Conservation (phyloP, 1,284 basidiomycete genomes). For the Ganoderma boninense region DNA sequence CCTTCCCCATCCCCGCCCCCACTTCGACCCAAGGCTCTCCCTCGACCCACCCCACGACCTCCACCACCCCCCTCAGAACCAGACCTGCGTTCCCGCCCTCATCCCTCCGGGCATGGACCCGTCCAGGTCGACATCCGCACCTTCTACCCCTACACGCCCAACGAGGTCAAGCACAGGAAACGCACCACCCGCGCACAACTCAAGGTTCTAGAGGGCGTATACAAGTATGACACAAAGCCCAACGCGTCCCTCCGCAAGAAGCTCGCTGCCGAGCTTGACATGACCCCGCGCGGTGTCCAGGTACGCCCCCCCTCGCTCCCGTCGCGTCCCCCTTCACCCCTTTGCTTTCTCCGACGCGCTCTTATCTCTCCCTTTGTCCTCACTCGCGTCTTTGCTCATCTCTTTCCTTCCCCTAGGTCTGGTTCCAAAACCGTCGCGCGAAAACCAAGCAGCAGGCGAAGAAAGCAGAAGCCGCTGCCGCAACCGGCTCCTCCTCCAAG, state of each 20-base stretch:
- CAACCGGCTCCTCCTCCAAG: conserved; percentile 15
- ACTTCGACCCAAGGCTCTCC: conserved; percentile 21
- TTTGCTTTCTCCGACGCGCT: conserved; percentile 37
- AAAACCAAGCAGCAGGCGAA: conserved; percentile 75
- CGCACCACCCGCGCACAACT: conserved; percentile 86
- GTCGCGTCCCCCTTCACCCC: conserved; percentile 42
- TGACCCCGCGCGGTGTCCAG: conserved; percentile 94
- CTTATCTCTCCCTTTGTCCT: conserved; percentile 9
- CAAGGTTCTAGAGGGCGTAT: conserved; percentile 86
- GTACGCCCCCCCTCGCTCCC: conserved; percentile 54
- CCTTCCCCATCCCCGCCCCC: conserved; percentile 25
- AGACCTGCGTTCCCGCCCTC: conserved; percentile 54
- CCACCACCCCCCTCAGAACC: conserved; percentile 28
- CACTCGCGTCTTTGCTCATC: conserved; percentile 15
- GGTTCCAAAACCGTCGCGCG: conserved; percentile 92
- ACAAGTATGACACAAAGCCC: conserved; percentile 89
- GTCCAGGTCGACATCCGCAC: conserved; percentile 69
- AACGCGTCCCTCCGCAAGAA: conserved; percentile 82
- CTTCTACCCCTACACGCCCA: conserved; percentile 86
- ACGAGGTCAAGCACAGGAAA: conserved; percentile 91
- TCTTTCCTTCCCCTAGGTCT: conserved; percentile 60
- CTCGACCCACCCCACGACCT: conserved; percentile 22
- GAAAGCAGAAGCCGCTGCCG: conserved; percentile 38
- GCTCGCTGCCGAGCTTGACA: conserved; percentile 84
- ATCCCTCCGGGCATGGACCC: conserved; percentile 68